Conservation (phyloP, 2,329 filamentous ascomycete genomes). For the Hypoxylon sp. region DNA sequence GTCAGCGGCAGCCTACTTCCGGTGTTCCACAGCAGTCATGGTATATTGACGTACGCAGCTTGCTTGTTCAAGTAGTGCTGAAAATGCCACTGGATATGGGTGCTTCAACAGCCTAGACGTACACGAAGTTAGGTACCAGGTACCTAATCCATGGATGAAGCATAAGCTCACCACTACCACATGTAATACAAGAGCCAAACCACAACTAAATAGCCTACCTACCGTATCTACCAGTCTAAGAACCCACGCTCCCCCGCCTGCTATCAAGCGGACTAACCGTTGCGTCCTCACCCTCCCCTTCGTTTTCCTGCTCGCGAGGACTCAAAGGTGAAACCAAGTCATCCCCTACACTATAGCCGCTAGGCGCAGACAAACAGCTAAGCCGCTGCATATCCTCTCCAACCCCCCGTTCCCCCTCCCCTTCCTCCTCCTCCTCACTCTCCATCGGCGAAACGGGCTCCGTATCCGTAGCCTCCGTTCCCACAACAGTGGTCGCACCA, state of each 20-base stretch:
- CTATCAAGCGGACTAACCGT: constrained; percentile 48
- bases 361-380: constrained; percentile 44
- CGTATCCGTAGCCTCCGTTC: too few species aligned
- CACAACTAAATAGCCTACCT: background rate
- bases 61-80: background rate
- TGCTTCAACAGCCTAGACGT: constrained; percentile 1
- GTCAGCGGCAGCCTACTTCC: background rate
- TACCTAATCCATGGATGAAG: background rate
- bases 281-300: constrained; percentile 10
- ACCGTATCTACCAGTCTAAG: constrained; percentile 10
- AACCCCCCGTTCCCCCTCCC: constrained; percentile 10
- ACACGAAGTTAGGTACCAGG: too few species aligned
- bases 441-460: constrained; percentile 46
- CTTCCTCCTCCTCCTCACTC: constrained; percentile 35
- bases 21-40: constrained; percentile 7
- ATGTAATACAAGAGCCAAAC: constrained; percentile 1
- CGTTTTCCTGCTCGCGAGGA: constrained; percentile 9
- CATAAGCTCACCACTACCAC: background rate
- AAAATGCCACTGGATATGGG: background rate
- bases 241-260: constrained; percentile 37
- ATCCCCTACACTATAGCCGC: constrained; percentile 12
- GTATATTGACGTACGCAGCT: background rate
- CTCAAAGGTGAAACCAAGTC: constrained; percentile 47
- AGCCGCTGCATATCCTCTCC: constrained; percentile 30
- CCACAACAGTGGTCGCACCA: background rate